Percentiles rank a stretch among this genome's conserved stretches.
phyloP scores from a whole-genome alignment of 257 asterid species.

The Przewalskia tangutica region DNA sequence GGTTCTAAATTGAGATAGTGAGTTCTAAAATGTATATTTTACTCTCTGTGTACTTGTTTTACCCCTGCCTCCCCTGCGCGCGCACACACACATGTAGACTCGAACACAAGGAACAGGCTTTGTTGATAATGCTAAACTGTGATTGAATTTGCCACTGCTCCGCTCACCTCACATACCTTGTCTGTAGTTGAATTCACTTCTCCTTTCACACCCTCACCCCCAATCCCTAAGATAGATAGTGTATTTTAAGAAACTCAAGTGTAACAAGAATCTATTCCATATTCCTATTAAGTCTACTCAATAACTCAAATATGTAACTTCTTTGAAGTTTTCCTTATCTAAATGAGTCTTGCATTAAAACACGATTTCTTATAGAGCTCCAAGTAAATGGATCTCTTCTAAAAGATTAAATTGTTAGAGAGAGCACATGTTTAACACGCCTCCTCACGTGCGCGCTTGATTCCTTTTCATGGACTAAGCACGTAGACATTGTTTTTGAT shows the following conservation, averaged over 20 bases:
- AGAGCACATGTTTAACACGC: background rate
- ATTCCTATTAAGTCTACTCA: too few species aligned
- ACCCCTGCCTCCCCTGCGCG: background rate
- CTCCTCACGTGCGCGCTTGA: background rate
- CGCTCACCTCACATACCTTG: background rate
- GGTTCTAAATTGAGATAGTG: background rate
- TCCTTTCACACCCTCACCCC: background rate
- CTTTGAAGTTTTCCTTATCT: background rate
- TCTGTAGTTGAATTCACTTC: background rate
- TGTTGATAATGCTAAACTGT: background rate
- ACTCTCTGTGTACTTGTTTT: background rate
- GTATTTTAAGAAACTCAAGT: too few species aligned
- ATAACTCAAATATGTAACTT: background rate
- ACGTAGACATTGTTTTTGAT: background rate
- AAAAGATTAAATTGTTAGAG: background rate
- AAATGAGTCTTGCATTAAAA: background rate
- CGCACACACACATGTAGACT: background rate
- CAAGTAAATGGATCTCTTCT: background rate
- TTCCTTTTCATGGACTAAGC: background rate
- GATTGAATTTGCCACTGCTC: too few species aligned
- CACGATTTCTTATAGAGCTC: background rate
- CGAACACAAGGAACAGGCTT: background rate
- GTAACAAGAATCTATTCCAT: too few species aligned
- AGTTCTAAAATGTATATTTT: background rate
- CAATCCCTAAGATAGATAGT: too few species aligned